phyloP scores from a whole-genome alignment of 306 rosid genomes.

The Hylodesmum podocarpum region DNA sequence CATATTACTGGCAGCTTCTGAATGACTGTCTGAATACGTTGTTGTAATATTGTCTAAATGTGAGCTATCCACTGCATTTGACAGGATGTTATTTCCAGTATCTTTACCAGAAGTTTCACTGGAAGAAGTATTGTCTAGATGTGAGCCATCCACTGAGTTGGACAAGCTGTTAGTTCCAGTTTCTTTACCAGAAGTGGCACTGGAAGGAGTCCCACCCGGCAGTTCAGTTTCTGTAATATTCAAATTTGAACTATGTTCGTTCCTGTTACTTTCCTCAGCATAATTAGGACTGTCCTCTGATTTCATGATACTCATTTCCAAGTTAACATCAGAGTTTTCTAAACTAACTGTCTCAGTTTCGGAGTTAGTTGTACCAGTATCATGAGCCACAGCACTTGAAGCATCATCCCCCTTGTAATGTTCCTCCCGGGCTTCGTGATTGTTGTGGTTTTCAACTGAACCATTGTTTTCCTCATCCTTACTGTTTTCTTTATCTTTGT shows the following conservation, averaged over 20 bases:
- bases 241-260: conserved; percentile 33
- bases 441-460: conserved; percentile 41
- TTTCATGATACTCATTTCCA: conserved; percentile 28
- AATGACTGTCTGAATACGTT: conserved; percentile 27
- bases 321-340: conserved; percentile 37
- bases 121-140: conserved; percentile 30
- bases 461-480: conserved; percentile 42
- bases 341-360: conserved; percentile 26
- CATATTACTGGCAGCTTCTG: conserved; percentile 37
- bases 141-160: conserved; percentile 31
- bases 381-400: conserved; percentile 84
- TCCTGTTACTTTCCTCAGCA: conserved; percentile 22
- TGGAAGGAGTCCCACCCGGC: conserved; percentile 31
- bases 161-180: conserved; percentile 26
- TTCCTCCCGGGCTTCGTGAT: conserved; percentile 82
- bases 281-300: conserved; percentile 28
- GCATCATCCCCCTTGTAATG: conserved; percentile 85
- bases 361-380: conserved; percentile 37
- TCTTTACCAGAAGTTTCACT: conserved; percentile 26
- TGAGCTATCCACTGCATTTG: conserved; percentile 34
- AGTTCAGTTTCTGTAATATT: conserved; percentile 37
- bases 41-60: conserved; percentile 11
- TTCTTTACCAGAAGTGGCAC: conserved; percentile 25
- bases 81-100: conserved; percentile 20
- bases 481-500: conserved; percentile 28